These are phyloP conservation scores for Amyloporia xantha DNA, from an alignment of 768 basidiomycete species.

Conservation along the genomic window DNA sequence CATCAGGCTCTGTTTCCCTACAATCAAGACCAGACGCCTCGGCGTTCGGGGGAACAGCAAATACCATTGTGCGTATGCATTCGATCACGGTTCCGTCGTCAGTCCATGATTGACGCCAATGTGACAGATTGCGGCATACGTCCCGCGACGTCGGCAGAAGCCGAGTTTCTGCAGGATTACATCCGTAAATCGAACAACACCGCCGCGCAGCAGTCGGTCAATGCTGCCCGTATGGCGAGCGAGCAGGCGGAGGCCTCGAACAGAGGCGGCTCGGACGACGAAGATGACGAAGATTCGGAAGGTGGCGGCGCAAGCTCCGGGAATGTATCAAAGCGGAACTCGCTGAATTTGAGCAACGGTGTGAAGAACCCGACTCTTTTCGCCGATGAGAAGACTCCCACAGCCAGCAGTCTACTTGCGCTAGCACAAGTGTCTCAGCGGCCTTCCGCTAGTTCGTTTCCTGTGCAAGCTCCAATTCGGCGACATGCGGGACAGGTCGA, in stretches of 20 bases:
- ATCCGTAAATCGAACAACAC: conserved; percentile 87
- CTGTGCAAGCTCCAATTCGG: conserved; percentile 70
- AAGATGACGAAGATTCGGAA: conserved; percentile 84
- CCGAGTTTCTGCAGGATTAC: conserved; percentile 89
- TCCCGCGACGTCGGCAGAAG: conserved; percentile 85
- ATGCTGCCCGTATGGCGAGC: conserved; percentile 64
- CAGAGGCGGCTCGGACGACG: conserved; percentile 62
- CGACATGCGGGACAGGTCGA: conserved; percentile 59
- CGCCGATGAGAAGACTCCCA: conserved; percentile 79
- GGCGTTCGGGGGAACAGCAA: conserved; percentile 94
- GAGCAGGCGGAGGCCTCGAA: conserved; percentile 57
- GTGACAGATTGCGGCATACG: conserved; percentile 82
- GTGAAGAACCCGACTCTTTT: conserved; percentile 48
- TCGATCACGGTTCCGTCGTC: conserved; percentile 25
- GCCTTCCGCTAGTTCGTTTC: conserved; percentile 48
- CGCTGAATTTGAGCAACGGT: conserved; percentile 58
- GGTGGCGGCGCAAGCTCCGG: conserved; percentile 61
- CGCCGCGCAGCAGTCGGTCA: conserved; percentile 68
- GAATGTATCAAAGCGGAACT: conserved; percentile 64
- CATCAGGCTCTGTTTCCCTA: conserved; percentile 87
- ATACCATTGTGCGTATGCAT: conserved; percentile 73
- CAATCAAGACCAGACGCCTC: conserved; percentile 89
- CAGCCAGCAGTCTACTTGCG: conserved; percentile 67
- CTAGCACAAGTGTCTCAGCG: conserved; percentile 69
- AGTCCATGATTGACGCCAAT: conserved; percentile 22